Percentiles rank a stretch among this genome's conserved stretches.
phyloP scores from a whole-genome alignment of 2,329 filamentous ascomycete species.

The Colletotrichum higginsianum region DNA sequence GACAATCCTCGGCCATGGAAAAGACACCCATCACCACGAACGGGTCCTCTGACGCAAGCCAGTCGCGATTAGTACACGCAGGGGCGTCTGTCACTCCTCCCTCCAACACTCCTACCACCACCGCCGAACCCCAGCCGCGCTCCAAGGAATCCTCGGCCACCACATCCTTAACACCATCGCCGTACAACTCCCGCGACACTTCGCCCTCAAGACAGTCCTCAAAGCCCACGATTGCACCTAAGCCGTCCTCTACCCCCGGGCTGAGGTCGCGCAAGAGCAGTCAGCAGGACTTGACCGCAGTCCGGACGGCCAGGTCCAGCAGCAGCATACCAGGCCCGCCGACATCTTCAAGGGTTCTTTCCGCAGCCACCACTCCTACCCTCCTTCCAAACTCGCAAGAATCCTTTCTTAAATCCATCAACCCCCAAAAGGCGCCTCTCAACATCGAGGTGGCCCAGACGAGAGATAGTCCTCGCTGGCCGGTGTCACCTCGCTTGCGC shows the following conservation, averaged over 20 bases:
- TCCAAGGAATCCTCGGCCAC: constrained; percentile 56
- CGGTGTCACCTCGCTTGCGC: constrained; percentile 81
- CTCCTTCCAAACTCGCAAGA: constrained; percentile 75
- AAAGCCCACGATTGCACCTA: constrained; percentile 51
- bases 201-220: constrained; percentile 61
- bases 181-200: constrained; percentile 60
- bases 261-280: constrained; percentile 77
- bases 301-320: constrained; percentile 65
- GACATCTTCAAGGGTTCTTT: constrained; percentile 76
- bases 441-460: constrained; percentile 58
- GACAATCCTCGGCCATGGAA: constrained; percentile 54
- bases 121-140: constrained; percentile 48
- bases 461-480: constrained; percentile 78
- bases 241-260: constrained; percentile 51
- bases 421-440: constrained; percentile 73
- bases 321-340: constrained; percentile 72
- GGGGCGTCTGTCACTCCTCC: constrained; percentile 45
- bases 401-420: constrained; percentile 71
- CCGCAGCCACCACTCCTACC: constrained; percentile 76
- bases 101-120: constrained; percentile 47
- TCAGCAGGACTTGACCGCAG: constrained; percentile 74
- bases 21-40: constrained; percentile 51
- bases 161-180: constrained; percentile 55
- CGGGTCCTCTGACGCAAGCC: constrained; percentile 47
- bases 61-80: constrained; percentile 38